phyloP scores from a whole-genome alignment of 1,139 yeast species.

The Protomyces inouyei region DNA sequence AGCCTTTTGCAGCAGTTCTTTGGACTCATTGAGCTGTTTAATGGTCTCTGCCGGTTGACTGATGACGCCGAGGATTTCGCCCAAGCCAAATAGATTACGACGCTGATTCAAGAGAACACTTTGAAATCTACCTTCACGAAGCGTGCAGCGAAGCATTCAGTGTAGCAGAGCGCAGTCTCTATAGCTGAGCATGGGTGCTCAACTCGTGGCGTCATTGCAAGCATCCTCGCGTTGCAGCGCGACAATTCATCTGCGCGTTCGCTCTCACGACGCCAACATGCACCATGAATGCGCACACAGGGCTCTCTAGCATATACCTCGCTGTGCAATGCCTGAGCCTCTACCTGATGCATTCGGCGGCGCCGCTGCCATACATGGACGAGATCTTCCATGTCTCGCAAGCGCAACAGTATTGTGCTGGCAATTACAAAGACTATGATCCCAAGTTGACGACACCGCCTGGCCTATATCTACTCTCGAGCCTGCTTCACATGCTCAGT shows the following conservation, averaged over 20 bases:
- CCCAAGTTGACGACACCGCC: slow-evolving; percentile 95
- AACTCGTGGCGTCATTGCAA: too few relatives aligned
- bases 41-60: slow-evolving; percentile 25
- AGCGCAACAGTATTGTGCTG: slow-evolving; percentile 60
- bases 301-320: too few relatives aligned
- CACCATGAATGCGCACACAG: too few relatives aligned
- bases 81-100: slow-evolving; percentile 16
- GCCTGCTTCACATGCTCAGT: not conserved
- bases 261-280: too few relatives aligned
- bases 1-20: slow-evolving; percentile 22
- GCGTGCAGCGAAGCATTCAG: too few relatives aligned
- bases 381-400: slow-evolving; percentile 84
- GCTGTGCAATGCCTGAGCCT: slow-evolving; percentile 19
- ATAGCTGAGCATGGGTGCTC: too few relatives aligned
- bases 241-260: too few relatives aligned
- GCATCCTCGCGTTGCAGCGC: too few relatives aligned
- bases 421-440: slow-evolving; percentile 68
- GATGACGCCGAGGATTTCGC: slow-evolving; percentile 20
- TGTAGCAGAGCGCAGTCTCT: too few relatives aligned
- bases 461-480: slow-evolving; percentile 55
- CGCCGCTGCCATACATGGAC: slow-evolving; percentile 43
- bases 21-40: slow-evolving; percentile 16
- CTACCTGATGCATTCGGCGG: slow-evolving; percentile 30
- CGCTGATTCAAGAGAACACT: not conserved
- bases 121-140: too few relatives aligned